phyloP scores from a whole-genome alignment of 768 basidiomycete genomes.

The Cyclocybe aegerita region DNA sequence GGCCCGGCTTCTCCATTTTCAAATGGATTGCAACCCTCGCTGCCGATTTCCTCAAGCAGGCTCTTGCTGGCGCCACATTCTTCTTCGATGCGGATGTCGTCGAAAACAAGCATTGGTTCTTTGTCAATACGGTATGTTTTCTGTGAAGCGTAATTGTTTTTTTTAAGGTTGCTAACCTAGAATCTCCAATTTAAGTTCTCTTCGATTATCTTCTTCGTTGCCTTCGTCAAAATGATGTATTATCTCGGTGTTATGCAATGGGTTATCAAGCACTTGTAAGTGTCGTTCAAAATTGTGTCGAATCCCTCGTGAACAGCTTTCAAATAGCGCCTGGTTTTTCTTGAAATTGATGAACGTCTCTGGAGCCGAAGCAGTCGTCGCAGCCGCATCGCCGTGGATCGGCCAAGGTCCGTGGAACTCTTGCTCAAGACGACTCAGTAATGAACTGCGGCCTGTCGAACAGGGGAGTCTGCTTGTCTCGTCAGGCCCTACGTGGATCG shows the following conservation, averaged over 20 bases:
- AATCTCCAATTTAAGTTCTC: slow-evolving; percentile 42
- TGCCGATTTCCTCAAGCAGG: slow-evolving; percentile 71
- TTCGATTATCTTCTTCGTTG: slow-evolving; percentile 92
- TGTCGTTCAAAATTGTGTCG: not conserved
- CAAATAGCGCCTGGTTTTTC: slow-evolving; percentile 79
- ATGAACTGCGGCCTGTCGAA: slow-evolving; percentile 18
- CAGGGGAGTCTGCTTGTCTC: slow-evolving; percentile 78
- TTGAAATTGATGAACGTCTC: slow-evolving; percentile 87
- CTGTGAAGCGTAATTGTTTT: not conserved
- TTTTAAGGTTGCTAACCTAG: slow-evolving; percentile 1
- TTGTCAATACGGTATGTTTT: slow-evolving; percentile 67
- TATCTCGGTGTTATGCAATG: slow-evolving; percentile 93
- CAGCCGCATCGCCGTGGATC: slow-evolving; percentile 86
- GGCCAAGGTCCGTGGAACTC: slow-evolving; percentile 56
- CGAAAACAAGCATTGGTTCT: slow-evolving; percentile 72
- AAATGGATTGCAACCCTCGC: slow-evolving; percentile 80
- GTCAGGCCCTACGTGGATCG: slow-evolving; percentile 80
- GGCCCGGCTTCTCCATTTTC: slow-evolving; percentile 83
- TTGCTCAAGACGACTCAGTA: not conserved
- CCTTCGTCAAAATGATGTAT: slow-evolving; percentile 90
- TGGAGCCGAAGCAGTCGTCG: slow-evolving; percentile 90
- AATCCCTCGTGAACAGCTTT: slow-evolving; percentile 24
- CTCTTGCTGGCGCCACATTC: slow-evolving; percentile 70
- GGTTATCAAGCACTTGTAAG: slow-evolving; percentile 83
- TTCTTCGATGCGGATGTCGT: slow-evolving; percentile 76